A percentile compares a stretch with the other conserved stretches of the same genome.
These are phyloP conservation scores for Ophiostoma piceae DNA, from an alignment of 2,329 filamentous ascomycete genomes.

Conservation along the genomic window DNA sequence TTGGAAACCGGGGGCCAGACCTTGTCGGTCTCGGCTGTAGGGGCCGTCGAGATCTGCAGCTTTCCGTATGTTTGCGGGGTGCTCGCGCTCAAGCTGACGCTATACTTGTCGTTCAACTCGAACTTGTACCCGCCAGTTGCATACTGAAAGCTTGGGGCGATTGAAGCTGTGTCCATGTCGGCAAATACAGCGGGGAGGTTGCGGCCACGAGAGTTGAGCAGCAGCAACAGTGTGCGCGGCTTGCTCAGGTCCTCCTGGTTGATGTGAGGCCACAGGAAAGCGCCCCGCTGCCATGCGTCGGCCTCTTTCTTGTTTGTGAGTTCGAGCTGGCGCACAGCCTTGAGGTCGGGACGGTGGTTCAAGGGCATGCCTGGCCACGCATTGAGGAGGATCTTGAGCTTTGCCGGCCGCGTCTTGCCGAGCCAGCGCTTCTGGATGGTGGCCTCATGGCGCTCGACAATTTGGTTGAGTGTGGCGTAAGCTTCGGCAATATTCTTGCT, in stretches of 20 bases:
- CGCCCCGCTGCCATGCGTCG: conserved; percentile 30
- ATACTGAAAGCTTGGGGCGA: neutral
- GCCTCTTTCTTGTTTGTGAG: neutral
- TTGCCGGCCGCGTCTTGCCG: conserved; percentile 47
- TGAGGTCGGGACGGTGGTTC: conserved; percentile 49
- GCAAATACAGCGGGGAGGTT: conserved; percentile 44
- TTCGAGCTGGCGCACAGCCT: conserved; percentile 16
- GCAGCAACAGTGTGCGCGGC: conserved; percentile 41
- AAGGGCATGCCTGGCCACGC: conserved; percentile 47
- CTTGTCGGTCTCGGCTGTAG: neutral
- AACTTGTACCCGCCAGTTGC: neutral
- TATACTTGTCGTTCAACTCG: neutral
- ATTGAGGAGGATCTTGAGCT: conserved; percentile 42
- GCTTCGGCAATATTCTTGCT: neutral
- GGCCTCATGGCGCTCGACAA: conserved; percentile 47
- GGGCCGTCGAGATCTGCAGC: neutral
- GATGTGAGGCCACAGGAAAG: conserved; percentile 46
- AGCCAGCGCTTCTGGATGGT: conserved; percentile 50
- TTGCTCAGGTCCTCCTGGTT: conserved; percentile 52
- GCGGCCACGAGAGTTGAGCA: conserved; percentile 49
- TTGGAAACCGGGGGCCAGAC: neutral
- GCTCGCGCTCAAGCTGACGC: neutral
- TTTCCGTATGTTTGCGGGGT: neutral
- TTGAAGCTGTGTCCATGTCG: neutral
- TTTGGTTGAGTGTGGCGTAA: conserved; percentile 27